Percentiles rank a stretch among this genome's conserved stretches.
Evolutionary conservation across 495 filamentous ascomycete species (phyloP).

Genomic region (Xylaria telfairii): DNA sequence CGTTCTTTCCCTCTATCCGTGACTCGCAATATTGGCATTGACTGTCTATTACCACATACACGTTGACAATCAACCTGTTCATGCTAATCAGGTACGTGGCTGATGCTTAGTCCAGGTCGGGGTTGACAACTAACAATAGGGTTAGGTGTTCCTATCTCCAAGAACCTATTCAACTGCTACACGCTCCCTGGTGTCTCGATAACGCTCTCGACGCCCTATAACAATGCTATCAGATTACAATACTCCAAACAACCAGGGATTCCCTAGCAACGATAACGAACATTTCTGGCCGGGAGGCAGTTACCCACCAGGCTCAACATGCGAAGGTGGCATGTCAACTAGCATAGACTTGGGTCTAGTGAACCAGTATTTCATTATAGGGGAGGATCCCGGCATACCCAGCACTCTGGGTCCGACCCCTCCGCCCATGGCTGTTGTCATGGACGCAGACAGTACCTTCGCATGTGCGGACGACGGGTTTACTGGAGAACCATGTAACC

Average conservation of each 20-base stretch:
- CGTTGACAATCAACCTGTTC: not conserved
- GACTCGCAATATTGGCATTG: not conserved
- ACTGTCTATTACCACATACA: not conserved
- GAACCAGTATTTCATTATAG: not conserved
- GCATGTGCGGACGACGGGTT: not conserved
- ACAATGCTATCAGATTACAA: not conserved
- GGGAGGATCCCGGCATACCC: not conserved
- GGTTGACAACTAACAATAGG: not conserved
- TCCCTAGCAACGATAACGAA: not conserved
- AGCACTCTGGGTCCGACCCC: not conserved
- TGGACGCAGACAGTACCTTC: not conserved
- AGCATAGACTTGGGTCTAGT: not conserved
- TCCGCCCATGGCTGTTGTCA: not conserved
- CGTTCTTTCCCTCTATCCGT: not conserved
- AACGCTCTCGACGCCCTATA: not conserved
- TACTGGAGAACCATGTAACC: not conserved
- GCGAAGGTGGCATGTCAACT: not conserved
- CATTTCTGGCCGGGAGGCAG: not conserved
- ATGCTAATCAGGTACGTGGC: not conserved
- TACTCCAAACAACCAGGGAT: not conserved
- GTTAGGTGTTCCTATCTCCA: not conserved
- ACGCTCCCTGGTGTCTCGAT: not conserved
- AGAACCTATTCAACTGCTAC: not conserved
- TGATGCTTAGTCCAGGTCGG: not conserved
- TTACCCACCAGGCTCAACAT: not conserved